A percentile compares a stretch with the other conserved stretches of the same genome.
Conservation (phyloP, 768 basidiomycete genomes). For the Rhodotorula diobovata region DNA sequence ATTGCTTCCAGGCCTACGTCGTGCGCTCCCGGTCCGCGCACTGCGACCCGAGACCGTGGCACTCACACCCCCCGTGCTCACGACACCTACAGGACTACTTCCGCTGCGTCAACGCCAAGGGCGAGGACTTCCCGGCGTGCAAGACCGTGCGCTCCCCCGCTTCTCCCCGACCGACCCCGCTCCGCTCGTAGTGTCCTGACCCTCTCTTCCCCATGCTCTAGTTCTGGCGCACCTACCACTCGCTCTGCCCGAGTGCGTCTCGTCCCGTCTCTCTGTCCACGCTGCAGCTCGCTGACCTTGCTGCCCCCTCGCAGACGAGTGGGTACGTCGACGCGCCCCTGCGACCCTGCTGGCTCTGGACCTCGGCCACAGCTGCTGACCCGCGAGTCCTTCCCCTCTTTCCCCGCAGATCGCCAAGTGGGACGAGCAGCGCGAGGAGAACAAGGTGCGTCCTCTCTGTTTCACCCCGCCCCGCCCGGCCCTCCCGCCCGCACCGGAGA, state of each 20-base stretch:
- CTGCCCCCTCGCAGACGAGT: slow-evolving; percentile 66
- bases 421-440: slow-evolving; percentile 91
- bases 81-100: slow-evolving; percentile 85
- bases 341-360: slow-evolving; percentile 5
- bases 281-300: background rate
- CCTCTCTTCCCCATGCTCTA: background rate
- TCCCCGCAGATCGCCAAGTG: slow-evolving; percentile 63
- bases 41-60: too few species aligned
- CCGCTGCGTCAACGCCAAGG: slow-evolving; percentile 85
- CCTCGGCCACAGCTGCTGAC: background rate
- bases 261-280: background rate
- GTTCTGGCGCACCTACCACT: slow-evolving; percentile 92
- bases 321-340: slow-evolving; percentile 56
- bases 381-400: too few species aligned
- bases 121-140: slow-evolving; percentile 97
- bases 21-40: slow-evolving; percentile 1
- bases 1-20: slow-evolving; percentile 57
- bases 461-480: background rate
- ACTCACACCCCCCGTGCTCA: slow-evolving; percentile 50
- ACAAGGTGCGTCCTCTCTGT: slow-evolving; percentile 53
- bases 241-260: slow-evolving; percentile 90
- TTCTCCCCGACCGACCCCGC: background rate
- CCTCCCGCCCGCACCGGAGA: background rate
- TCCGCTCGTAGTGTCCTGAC: background rate
- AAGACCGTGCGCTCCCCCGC: slow-evolving; percentile 57